Conservation (phyloP, 2,329 filamentous ascomycete genomes). For the Aspergillus tanneri region DNA sequence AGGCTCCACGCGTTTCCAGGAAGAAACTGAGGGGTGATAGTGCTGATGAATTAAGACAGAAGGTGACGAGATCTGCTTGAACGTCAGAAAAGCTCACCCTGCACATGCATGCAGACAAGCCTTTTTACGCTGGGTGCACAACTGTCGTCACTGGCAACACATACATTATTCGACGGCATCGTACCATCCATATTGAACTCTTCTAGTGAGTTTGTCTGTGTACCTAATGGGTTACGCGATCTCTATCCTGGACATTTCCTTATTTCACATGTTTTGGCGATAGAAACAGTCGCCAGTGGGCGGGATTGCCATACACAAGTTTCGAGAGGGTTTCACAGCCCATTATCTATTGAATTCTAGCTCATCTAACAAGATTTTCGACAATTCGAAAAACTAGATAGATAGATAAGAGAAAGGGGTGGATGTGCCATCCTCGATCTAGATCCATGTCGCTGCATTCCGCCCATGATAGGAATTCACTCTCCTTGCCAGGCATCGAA, state of each 20-base stretch:
- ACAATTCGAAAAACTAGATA: not conserved
- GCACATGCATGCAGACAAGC: constrained; percentile 1
- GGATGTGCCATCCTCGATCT: not conserved
- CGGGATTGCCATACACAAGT: not conserved
- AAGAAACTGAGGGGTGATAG: too few species aligned
- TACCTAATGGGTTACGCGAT: not conserved
- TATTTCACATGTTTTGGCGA: not conserved
- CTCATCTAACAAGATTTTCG: not conserved
- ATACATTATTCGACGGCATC: not conserved
- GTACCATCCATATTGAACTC: not conserved
- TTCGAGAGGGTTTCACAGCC: not conserved
- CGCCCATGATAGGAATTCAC: not conserved
- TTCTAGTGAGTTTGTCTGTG: not conserved
- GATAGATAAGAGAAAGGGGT: not conserved
- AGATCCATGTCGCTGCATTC: not conserved
- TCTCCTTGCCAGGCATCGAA: not conserved
- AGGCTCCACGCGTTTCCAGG: too few species aligned
- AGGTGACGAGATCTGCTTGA: not conserved
- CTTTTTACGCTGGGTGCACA: not conserved
- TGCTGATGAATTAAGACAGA: too few species aligned
- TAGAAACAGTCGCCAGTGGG: not conserved
- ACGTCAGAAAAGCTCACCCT: constrained; percentile 1
- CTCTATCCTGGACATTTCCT: not conserved
- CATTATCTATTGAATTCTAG: not conserved
- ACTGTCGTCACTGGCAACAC: not conserved